Evolutionary conservation across 2,329 filamentous ascomycete species (phyloP).

Genomic region (Fusarium sp.): DNA sequence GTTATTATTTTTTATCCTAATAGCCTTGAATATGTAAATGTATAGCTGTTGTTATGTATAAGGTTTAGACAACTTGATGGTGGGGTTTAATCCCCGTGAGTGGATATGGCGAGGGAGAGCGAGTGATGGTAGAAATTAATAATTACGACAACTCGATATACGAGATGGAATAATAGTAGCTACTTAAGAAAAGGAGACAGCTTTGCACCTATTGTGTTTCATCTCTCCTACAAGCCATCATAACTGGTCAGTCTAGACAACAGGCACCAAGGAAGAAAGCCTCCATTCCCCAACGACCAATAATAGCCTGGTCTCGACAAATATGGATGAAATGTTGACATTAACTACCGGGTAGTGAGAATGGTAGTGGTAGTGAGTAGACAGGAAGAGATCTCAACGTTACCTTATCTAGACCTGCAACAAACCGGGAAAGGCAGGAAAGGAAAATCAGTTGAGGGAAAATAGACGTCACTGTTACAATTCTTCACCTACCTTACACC

Average conservation of each 20-base stretch:
- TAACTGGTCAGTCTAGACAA: slow-evolving; percentile 7
- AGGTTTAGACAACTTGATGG: slow-evolving; percentile 6
- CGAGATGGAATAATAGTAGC: slow-evolving; percentile 35
- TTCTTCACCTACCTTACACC: slow-evolving; percentile 11
- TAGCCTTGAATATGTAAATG: too few species aligned
- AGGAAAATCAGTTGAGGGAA: slow-evolving; percentile 9
- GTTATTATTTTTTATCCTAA: too few species aligned
- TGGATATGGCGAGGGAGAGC: slow-evolving; percentile 20
- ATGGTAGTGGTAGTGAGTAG: slow-evolving; percentile 3
- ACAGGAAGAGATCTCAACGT: background rate
- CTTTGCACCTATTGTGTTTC: slow-evolving; percentile 26
- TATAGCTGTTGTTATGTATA: too few species aligned
- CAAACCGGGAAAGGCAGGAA: slow-evolving; percentile 14
- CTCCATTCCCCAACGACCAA: slow-evolving; percentile 38
- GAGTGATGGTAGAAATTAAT: slow-evolving; percentile 44
- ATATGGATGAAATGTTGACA: slow-evolving; percentile 32
- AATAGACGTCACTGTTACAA: slow-evolving; percentile 36
- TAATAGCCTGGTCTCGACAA: slow-evolving; percentile 25
- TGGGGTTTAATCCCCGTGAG: slow-evolving; percentile 44
- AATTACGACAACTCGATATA: slow-evolving; percentile 42
- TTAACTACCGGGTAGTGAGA: slow-evolving; percentile 8
- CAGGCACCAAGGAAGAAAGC: slow-evolving; percentile 21
- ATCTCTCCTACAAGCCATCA: slow-evolving; percentile 25
- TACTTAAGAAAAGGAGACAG: slow-evolving; percentile 31
- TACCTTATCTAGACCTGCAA: slow-evolving; percentile 10